Base-by-base conservation (phyloP, 768 basidiomycete species). In the Tephrocybe sp. region DNA sequence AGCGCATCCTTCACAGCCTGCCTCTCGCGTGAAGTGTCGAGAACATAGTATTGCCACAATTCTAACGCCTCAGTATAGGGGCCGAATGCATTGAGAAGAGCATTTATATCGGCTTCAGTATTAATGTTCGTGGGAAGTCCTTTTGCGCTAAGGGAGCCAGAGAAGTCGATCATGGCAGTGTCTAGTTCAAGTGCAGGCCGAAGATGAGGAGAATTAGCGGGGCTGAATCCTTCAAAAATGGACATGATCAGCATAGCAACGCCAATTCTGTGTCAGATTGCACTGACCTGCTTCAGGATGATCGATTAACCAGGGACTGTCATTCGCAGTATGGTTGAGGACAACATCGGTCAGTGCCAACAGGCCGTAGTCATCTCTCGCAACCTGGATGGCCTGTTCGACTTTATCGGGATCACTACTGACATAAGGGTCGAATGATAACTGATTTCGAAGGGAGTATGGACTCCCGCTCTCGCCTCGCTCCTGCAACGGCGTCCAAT, bases 291-390 rank as follows among this genome's bases (percentile, higher is more conserved):
- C 91, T 78, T 99, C 97, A 1, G 97, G 97, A 65, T 99, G 97
- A 5, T 95, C 83, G 17, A 83, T 65, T 20, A 99, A 76, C 95
- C 95, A 99, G 14, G 84, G 75, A 56, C 87, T 93, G 64, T 98
- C 92, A 64, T 92, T 89, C 6, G 97, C 92, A 12, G 97, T 98
- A 63, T 99, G 97, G 65, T 99, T 99, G 49, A 98, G 79, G 4
- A 99, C 97, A 45, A 99, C 89, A 65, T 99, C 97, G 1, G 92
- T 98, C 61, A 98, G 65, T 59, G 85, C 89, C 51, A 97, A 75
- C 39, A 99, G 71, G 2, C 96, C 96, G 54, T 86, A 95, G 65
- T 95, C 84, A 34, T 95, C 85, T 62, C 78, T 82, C 6, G 93
- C 92, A 12, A 82, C 62, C 56, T 74, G 77, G 23, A 97, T 71